phyloP scores from a whole-genome alignment of 495 filamentous ascomycete genomes.

The Aspergillus leporis region DNA sequence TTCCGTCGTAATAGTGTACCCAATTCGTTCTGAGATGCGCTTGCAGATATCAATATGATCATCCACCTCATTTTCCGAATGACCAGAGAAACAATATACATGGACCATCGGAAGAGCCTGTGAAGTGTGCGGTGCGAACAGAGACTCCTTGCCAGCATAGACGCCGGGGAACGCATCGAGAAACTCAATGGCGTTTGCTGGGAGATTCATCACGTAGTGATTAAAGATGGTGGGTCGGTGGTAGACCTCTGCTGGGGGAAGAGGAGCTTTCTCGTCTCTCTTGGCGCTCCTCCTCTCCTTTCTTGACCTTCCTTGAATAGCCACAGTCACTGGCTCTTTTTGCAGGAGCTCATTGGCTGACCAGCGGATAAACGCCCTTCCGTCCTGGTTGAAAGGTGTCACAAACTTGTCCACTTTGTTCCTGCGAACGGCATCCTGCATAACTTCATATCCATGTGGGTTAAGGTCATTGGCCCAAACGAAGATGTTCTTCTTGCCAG shows the following conservation, averaged over 20 bases:
- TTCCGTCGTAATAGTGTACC: constrained; percentile 58
- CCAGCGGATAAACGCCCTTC: constrained; percentile 71
- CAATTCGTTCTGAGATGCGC: constrained; percentile 63
- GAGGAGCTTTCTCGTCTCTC: constrained; percentile 23
- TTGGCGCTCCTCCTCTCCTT: constrained; percentile 26
- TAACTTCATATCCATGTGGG: constrained; percentile 74
- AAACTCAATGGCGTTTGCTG: constrained; percentile 83
- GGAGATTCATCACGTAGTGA: constrained; percentile 97
- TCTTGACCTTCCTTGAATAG: constrained; percentile 38
- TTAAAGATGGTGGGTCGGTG: constrained; percentile 66
- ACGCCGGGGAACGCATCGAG: constrained; percentile 81
- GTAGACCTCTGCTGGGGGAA: constrained; percentile 45
- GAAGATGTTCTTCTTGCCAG: constrained; percentile 85
- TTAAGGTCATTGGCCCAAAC: constrained; percentile 98
- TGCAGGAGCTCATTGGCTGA: constrained; percentile 63
- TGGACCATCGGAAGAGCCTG: constrained; percentile 77
- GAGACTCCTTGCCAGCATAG: constrained; percentile 64
- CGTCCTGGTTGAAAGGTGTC: constrained; percentile 75
- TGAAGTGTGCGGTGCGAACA: constrained; percentile 63
- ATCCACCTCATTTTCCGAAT: constrained; percentile 66
- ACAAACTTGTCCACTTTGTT: constrained; percentile 86
- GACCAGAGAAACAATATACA: constrained; percentile 84
- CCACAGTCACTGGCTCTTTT: constrained; percentile 44
- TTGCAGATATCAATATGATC: constrained; percentile 66
- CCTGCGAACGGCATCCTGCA: constrained; percentile 64